Evolutionary conservation across 2,329 filamentous ascomycete species (phyloP).

Genomic region (Ophiostoma ips): DNA sequence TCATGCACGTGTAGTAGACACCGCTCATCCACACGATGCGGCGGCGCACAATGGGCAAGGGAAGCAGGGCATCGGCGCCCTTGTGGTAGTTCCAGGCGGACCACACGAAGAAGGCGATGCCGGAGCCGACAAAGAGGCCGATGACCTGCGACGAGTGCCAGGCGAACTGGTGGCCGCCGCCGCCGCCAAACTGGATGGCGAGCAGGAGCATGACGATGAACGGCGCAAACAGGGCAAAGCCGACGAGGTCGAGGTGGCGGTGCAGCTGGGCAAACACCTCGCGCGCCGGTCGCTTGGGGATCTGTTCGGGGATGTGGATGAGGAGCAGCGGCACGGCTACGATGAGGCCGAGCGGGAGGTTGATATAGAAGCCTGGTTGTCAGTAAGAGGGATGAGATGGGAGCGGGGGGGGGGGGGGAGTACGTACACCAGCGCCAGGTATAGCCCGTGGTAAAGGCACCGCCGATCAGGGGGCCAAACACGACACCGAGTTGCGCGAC

Average conservation of each 20-base stretch:
- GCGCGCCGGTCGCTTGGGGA: conserved; percentile 18
- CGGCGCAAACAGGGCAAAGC: conserved; percentile 30
- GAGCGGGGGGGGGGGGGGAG: too few relatives aligned
- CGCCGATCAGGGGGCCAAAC: conserved; percentile 33
- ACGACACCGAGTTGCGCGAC: conserved; percentile 30
- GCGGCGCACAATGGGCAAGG: conserved; percentile 15
- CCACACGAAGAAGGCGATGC: conserved; percentile 26
- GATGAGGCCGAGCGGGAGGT: conserved; percentile 29
- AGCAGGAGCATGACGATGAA: conserved; percentile 28
- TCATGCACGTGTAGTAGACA: conserved; percentile 14
- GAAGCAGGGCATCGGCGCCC: conserved; percentile 18
- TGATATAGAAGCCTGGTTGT: conserved; percentile 37
- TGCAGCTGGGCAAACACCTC: conserved; percentile 16
- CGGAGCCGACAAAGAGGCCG: conserved; percentile 27
- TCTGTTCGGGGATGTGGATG: conserved; percentile 24
- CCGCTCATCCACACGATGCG: conserved; percentile 15
- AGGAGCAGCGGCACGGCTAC: conserved; percentile 21
- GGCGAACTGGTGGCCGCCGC: conserved; percentile 24
- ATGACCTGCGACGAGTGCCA: conserved; percentile 28
- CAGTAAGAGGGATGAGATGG: too few relatives aligned
- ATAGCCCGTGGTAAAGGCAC: conserved; percentile 24
- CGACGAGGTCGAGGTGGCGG: conserved; percentile 26
- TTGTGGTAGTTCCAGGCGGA: conserved; percentile 26
- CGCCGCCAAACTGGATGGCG: conserved; percentile 32
- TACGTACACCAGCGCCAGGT: conserved; percentile 36